Conservation (phyloP, 352 stramenopile genomes). For the Globisporangium camurandrum region DNA sequence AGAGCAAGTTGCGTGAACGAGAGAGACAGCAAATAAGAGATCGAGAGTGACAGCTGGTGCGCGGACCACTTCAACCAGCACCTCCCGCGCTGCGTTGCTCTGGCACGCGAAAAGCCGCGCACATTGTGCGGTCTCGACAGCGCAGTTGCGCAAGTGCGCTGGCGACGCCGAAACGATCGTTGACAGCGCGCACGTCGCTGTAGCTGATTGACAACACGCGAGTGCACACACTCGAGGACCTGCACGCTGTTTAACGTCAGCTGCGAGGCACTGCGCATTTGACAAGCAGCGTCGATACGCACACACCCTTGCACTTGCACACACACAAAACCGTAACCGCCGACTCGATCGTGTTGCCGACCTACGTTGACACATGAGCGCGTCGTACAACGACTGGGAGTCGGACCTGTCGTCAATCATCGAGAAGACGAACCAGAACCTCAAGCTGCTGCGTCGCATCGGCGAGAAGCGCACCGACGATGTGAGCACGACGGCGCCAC, state of each 20-base stretch:
- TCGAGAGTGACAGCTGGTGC: not conserved
- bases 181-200: not conserved
- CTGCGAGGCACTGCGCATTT: constrained; percentile 1
- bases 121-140: not conserved
- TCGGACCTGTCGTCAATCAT: constrained; percentile 82
- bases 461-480: constrained; percentile 65
- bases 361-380: constrained; percentile 32
- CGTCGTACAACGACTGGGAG: constrained; percentile 64
- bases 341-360: too few species aligned
- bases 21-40: not conserved
- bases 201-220: not conserved
- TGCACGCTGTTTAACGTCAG: not conserved
- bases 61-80: not conserved
- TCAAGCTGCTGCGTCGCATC: constrained; percentile 75
- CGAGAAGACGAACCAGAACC: constrained; percentile 85
- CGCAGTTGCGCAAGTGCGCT: not conserved
- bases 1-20: too few species aligned
- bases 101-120: not conserved
- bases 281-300: not conserved
- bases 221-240: not conserved
- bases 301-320: not conserved
- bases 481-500: constrained; percentile 14
- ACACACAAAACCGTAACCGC: not conserved
- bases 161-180: not conserved
- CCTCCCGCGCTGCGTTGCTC: not conserved